Evolutionary conservation across 495 filamentous ascomycete genomes (phyloP).

Genomic region (Annulohypoxylon nitens): DNA sequence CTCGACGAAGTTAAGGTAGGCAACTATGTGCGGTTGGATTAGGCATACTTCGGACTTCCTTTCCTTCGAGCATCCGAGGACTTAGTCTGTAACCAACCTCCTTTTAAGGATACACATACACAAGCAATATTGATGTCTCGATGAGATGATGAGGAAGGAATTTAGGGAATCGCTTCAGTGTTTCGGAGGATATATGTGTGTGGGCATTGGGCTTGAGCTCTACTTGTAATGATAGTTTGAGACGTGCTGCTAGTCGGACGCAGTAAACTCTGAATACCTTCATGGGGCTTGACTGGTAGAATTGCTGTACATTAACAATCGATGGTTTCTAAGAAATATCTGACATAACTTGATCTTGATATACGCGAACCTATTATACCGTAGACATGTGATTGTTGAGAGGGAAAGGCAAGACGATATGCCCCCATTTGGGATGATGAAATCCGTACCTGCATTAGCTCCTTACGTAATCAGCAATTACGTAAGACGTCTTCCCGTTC

Average conservation of each 20-base stretch:
- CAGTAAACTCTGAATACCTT: not conserved
- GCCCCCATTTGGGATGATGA: too few species aligned
- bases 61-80: too few species aligned
- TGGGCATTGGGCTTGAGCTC: not conserved
- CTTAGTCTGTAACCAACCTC: not conserved
- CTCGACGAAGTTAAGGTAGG: not conserved
- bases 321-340: not conserved
- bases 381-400: not conserved
- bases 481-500: too few species aligned
- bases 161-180: not conserved
- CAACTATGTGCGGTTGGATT: not conserved
- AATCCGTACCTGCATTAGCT: slow-evolving; percentile 1
- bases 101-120: not conserved
- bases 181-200: not conserved
- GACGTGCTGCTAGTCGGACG: not conserved
- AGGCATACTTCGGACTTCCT: not conserved
- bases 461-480: too few species aligned
- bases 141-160: not conserved
- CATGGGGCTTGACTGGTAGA: not conserved
- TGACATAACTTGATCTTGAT: not conserved
- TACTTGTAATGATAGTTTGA: not conserved
- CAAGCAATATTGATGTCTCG: not conserved
- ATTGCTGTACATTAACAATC: slow-evolving; percentile 5
- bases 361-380: too few species aligned
- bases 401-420: too few species aligned